phyloP scores from a whole-genome alignment of 1,139 yeast species.

The Saccharomyces hybrid region DNA sequence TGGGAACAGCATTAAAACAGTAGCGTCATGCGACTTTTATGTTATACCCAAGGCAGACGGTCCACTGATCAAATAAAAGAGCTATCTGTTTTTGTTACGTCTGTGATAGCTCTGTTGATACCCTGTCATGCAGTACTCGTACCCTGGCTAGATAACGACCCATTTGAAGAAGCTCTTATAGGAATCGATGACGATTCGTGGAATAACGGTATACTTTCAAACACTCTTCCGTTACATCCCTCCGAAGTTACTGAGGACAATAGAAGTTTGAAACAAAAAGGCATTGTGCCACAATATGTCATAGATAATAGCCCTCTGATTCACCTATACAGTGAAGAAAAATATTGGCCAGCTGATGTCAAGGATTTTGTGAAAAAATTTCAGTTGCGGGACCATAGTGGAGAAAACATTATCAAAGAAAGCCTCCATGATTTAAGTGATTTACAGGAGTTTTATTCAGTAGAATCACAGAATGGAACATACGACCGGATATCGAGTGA shows the following conservation, averaged over 20 bases:
- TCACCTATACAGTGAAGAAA: slow-evolving; percentile 82
- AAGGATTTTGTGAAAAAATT: slow-evolving; percentile 61
- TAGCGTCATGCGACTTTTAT: neutral
- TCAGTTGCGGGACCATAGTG: slow-evolving; percentile 32
- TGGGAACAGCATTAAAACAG: neutral
- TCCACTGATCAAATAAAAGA: neutral
- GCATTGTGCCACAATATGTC: slow-evolving; percentile 70
- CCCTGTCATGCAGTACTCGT: slow-evolving; percentile 8
- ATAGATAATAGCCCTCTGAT: slow-evolving; percentile 71
- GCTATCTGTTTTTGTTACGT: slow-evolving; percentile 2
- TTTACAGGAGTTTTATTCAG: slow-evolving; percentile 16
- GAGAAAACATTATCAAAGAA: slow-evolving; percentile 27
- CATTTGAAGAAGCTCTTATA: slow-evolving; percentile 11
- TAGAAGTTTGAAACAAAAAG: slow-evolving; percentile 16
- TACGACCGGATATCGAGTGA: slow-evolving; percentile 18
- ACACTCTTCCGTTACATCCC: slow-evolving; percentile 17
- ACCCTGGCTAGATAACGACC: slow-evolving; percentile 21
- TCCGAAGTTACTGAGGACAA: slow-evolving; percentile 21
- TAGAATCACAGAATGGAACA: slow-evolving; percentile 19
- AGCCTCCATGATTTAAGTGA: slow-evolving; percentile 20
- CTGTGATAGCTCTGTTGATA: neutral
- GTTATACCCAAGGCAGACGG: neutral
- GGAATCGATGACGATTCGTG: slow-evolving; percentile 6
- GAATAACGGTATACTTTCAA: neutral
- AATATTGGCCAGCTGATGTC: slow-evolving; percentile 77